Conservation (phyloP, 768 basidiomycete species). For the Rickenella mellea region DNA sequence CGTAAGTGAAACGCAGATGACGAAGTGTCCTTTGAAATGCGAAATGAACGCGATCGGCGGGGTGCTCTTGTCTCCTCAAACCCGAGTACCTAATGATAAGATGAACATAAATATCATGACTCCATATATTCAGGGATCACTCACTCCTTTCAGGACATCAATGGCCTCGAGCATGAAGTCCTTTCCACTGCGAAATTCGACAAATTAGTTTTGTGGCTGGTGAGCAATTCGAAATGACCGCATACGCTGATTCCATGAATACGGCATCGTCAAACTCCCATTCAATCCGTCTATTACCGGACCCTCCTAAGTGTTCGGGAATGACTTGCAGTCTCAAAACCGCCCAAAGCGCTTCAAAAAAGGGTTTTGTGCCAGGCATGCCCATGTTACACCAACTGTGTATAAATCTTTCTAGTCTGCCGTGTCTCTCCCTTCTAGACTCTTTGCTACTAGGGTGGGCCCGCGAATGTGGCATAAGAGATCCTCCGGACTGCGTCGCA, state of each 20-base stretch:
- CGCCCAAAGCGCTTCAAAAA: conserved; percentile 72
- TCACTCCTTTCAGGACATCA: conserved; percentile 80
- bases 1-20: background rate
- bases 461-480: conserved; percentile 65
- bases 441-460: conserved; percentile 49
- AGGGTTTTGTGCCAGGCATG: conserved; percentile 85
- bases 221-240: conserved; percentile 6
- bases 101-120: conserved; percentile 4
- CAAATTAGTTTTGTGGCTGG: conserved; percentile 3
- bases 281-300: conserved; percentile 59
- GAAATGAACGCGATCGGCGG: conserved; percentile 17
- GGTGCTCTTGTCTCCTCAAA: conserved; percentile 57
- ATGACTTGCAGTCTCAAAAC: conserved; percentile 74
- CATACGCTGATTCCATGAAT: conserved; percentile 89
- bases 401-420: conserved; percentile 67
- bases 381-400: conserved; percentile 78
- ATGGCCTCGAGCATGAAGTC: conserved; percentile 93
- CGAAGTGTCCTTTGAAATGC: background rate
- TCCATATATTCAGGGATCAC: conserved; percentile 19
- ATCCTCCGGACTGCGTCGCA: conserved; percentile 72
- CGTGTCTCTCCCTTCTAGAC: conserved; percentile 68
- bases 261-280: conserved; percentile 95
- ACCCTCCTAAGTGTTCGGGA: conserved; percentile 73
- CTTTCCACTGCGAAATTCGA: conserved; percentile 54
- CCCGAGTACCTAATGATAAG: conserved; percentile 40